Conservation (phyloP, 805 yeast genomes). For the Wickerhamomyces canadensis region DNA sequence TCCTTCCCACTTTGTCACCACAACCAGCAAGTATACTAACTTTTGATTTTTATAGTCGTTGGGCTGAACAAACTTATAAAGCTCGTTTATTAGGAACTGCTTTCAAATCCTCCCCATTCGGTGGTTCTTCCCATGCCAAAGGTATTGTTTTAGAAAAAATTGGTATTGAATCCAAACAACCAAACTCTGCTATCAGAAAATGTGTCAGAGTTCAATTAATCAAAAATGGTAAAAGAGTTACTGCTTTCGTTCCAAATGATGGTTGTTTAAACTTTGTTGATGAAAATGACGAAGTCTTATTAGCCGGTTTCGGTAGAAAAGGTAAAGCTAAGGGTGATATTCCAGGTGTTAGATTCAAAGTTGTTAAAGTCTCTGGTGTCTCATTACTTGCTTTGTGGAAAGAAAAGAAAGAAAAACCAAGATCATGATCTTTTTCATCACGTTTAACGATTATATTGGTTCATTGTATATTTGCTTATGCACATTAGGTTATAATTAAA, state of each 20-base stretch:
- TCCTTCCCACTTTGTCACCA: not conserved
- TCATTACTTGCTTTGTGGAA: conserved; percentile 99
- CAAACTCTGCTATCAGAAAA: conserved; percentile 99
- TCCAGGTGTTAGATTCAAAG: conserved; percentile 99
- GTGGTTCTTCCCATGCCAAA: conserved; percentile 99
- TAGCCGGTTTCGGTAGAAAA: conserved; percentile 99
- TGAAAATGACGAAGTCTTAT: conserved; percentile 98
- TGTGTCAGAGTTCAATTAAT: conserved; percentile 99
- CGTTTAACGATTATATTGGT: conserved; percentile 2
- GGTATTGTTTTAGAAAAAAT: conserved; percentile 99
- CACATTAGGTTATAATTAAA: conserved; percentile 19
- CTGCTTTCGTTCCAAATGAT: conserved; percentile 99
- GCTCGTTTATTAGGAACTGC: conserved; percentile 99
- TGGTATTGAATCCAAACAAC: conserved; percentile 99
- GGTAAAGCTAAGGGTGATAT: conserved; percentile 99
- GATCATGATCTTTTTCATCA: conserved; percentile 60
- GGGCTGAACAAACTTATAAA: conserved; percentile 99
- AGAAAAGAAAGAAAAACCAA: conserved; percentile 99
- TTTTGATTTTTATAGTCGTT: conserved; percentile 54
- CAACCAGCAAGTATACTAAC: conserved; percentile 16
- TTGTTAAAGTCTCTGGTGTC: conserved; percentile 99
- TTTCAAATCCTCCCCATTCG: conserved; percentile 99
- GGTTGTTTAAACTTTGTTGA: conserved; percentile 99
- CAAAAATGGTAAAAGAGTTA: conserved; percentile 99
- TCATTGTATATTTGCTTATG: conserved; percentile 23